Conservation (phyloP, 129 eudicot species). For the Deinandra increscens region DNA sequence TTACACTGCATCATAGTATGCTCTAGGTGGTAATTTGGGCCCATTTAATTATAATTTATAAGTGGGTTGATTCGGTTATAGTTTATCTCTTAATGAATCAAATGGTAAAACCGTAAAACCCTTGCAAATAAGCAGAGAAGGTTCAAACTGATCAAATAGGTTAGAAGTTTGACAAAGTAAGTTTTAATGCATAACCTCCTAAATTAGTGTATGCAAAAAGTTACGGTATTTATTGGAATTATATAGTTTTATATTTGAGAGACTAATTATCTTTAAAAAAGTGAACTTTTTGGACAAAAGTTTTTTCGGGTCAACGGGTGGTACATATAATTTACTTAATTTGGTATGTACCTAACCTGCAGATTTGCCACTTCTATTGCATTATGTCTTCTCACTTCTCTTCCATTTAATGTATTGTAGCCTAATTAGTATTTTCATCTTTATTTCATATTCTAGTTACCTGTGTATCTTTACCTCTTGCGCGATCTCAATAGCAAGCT, state of each 20-base stretch:
- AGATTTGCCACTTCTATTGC: conserved; percentile 1
- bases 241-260: not conserved
- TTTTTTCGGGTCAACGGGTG: not conserved
- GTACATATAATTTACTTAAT: not conserved
- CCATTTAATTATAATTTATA: not conserved
- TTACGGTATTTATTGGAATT: not conserved
- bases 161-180: not conserved
- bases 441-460: conserved; percentile 46
- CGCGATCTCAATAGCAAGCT: conserved; percentile 74
- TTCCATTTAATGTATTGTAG: conserved; percentile 10
- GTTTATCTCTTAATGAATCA: not conserved
- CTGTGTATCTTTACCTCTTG: conserved; percentile 64
- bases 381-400: not conserved
- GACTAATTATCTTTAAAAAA: not conserved
- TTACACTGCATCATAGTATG: conserved; percentile 15
- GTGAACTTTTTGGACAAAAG: not conserved
- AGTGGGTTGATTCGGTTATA: not conserved
- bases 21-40: not conserved
- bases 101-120: not conserved
- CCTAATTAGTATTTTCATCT: not conserved
- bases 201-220: not conserved
- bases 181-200: not conserved
- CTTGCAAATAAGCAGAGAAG: not conserved
- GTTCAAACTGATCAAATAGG: not conserved
- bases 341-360: not conserved